Evolutionary conservation across 2,329 filamentous ascomycete species (phyloP).

Genomic region (Escovopsis sp.): DNA sequence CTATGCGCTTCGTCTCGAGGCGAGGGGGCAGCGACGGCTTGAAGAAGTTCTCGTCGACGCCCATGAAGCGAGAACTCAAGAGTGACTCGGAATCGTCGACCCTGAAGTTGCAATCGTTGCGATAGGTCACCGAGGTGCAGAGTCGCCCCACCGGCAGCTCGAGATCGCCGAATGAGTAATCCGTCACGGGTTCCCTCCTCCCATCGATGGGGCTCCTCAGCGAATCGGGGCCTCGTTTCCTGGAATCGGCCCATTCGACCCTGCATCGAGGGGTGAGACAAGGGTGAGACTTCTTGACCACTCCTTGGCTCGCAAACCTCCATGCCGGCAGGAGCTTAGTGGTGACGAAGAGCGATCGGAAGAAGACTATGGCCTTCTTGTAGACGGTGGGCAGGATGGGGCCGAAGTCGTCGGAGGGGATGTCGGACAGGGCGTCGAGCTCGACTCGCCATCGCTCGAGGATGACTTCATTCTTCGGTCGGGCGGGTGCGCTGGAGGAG

Average conservation of each 20-base stretch:
- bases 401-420: conserved; percentile 42
- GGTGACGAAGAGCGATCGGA: conserved; percentile 74
- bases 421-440: conserved; percentile 42
- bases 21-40: conserved; percentile 57
- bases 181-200: conserved; percentile 38
- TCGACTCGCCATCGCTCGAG: conserved; percentile 86
- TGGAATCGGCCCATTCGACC: conserved; percentile 48
- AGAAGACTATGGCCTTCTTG: conserved; percentile 93
- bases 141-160: conserved; percentile 79
- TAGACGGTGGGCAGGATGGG: conserved; percentile 70
- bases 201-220: conserved; percentile 32
- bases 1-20: conserved; percentile 32
- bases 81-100: conserved; percentile 85
- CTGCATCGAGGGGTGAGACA: conserved; percentile 67
- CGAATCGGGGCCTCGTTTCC: conserved; percentile 46
- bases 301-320: conserved; percentile 62
- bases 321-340: conserved; percentile 73
- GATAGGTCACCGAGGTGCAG: conserved; percentile 67
- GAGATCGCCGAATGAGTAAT: conserved; percentile 68
- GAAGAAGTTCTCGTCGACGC: conserved; percentile 76
- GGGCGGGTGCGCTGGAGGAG: conserved; percentile 25
- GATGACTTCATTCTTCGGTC: conserved; percentile 53
- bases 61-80: conserved; percentile 86
- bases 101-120: conserved; percentile 78
- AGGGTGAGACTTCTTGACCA: conserved; percentile 54